Evolutionary conservation across 176 grass and related monocot species (phyloP), one percentile per base, ranked within the genome.

Genomic region (Triticum monococcum): DNA sequence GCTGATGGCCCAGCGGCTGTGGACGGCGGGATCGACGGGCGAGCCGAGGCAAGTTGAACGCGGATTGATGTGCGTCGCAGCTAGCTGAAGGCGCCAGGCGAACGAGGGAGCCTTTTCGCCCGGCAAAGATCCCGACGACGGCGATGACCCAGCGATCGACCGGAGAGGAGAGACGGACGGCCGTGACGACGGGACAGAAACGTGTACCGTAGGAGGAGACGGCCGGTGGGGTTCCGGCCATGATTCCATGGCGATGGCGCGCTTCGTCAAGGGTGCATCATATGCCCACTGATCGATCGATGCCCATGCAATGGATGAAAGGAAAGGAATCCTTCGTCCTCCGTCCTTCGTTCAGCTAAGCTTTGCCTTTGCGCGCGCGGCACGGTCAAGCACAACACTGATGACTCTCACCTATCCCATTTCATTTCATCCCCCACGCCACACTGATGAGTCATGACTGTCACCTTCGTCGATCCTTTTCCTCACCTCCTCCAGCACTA

Each of bases 231-330:
- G 60, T 56, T 87, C 23, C 10, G 56, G 82, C 30, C 24, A 85
- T 85, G 57, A 85, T 85, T 66, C 67, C 67, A 23, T 43, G 22
- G 84, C 64, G 35, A 35, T 7, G 23, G 2, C 48, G 56, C 79
- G 50, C 67, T 74, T 85, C 16, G 77, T 89, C 77, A 81, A 89
- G 88, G 25, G 45, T 61, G 22, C 85, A 85, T 89, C 13, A 56
- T 56, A 85, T 85, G 77, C 33, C 35, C 60, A 11, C 20, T 52
- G 48, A 52, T 52, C 11, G 43, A 46, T 46, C 48, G 48, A 52
- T 57, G 77, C 59, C 82, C 87, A 81, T 75, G 17, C 77, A 81
- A 85, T 0, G 52, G 2, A 20, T 20, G 18, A 20, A 57, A 20
- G 5, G 52, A 59, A 22, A 59, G 54, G 18, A 59, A 22, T 22